These are phyloP conservation scores for Debaryomyces hansenii DNA, from an alignment of 805 yeast species.

Conservation along the genomic window DNA sequence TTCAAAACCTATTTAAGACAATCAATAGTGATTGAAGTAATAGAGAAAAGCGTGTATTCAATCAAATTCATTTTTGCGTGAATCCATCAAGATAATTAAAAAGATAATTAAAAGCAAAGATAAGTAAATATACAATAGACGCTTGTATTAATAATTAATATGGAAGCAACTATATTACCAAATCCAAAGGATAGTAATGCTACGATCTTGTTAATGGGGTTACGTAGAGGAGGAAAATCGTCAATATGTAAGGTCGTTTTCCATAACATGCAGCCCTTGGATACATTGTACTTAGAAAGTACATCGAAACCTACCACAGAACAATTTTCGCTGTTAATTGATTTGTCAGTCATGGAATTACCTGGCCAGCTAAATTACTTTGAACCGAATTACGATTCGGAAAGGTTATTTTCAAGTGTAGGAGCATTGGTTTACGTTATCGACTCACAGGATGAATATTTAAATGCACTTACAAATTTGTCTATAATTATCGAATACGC, in stretches of 20 bases:
- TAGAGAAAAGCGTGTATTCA: too few species aligned
- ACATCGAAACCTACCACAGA: constrained; percentile 89
- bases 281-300: constrained; percentile 85
- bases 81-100: too few species aligned
- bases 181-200: constrained; percentile 60
- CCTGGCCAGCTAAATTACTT: constrained; percentile 93
- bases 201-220: constrained; percentile 85
- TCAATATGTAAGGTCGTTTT: constrained; percentile 95
- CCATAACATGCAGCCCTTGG: constrained; percentile 94
- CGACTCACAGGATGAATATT: constrained; percentile 93
- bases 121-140: too few species aligned
- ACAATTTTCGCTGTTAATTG: constrained; percentile 78
- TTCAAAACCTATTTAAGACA: too few species aligned
- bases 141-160: background rate
- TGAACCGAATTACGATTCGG: constrained; percentile 81
- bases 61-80: too few species aligned
- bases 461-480: constrained; percentile 85
- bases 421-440: constrained; percentile 94
- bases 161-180: constrained; percentile 22
- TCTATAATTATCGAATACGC: constrained; percentile 89
- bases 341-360: constrained; percentile 85
- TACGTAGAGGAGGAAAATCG: constrained; percentile 88
- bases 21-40: too few species aligned
- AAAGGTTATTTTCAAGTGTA: constrained; percentile 71
- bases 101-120: too few species aligned